Evolutionary conservation across 352 stramenopile genomes (phyloP), one percentile per base, ranked within the genome.

Genomic region (Saprolegnia diclina): DNA sequence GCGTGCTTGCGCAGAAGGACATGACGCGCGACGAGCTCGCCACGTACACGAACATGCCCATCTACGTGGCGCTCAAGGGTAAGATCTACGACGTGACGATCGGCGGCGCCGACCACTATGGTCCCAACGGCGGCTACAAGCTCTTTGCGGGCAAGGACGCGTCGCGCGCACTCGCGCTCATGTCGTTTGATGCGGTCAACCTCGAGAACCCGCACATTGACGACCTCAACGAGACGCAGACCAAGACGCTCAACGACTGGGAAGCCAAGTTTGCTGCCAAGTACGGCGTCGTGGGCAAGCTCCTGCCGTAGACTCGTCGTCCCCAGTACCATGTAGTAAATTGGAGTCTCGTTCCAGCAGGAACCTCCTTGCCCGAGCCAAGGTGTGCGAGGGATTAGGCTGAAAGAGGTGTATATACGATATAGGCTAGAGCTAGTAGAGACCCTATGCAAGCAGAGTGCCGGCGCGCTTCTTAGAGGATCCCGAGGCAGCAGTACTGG

Each of bases 61-160:
- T 98, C 63, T 99, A 98, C 74, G 79, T 99, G 45, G 95, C 79
- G 22, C 73, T 97, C 4, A 93, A 94, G 21, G 88, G 94, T 71
- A 96, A 97, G 63, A 95, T 99, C 48, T 99, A 97, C 79, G 97
- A 99, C 78, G 91, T 98, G 56, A 98, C 92, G 22, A 96, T 98
- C 75, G 95, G 97, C 59, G 88, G 96, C 5, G 69, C 83, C 11
- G 78, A 87, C 32, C 96, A 98, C 78, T 99, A 99, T 77, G 92
- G 92, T 38, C 83, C 91, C 1, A 90, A 91, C 44, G 89, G 94
- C 21, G 83, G 91, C 40, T 99, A 99, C 82, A 89, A 97, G 64
- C 81, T 92, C 73, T 98, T 99, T 77, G 97, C 95, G 5, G 97
- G 97, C 16, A 90, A 89, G 42, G 95, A 99, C 74, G 96, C 90